These are phyloP conservation scores for Ligustrum vulgare DNA, from an alignment of 257 asterid genomes.

Conservation along the genomic window DNA sequence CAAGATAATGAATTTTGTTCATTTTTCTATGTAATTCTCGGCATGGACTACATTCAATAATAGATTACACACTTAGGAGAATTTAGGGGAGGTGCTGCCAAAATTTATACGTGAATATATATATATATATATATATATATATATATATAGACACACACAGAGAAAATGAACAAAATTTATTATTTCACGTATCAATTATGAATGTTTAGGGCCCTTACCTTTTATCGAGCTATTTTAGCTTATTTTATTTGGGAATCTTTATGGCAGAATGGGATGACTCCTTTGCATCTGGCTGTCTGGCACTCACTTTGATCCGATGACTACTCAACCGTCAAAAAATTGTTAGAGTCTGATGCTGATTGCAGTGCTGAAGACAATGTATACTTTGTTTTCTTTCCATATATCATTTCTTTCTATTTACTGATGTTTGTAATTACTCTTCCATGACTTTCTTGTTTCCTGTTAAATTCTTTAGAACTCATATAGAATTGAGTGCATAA, in stretches of 20 bases:
- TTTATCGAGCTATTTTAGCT: conserved; percentile 7
- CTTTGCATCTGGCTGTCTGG: conserved; percentile 99
- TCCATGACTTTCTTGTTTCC: conserved; percentile 24
- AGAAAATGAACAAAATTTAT: no score
- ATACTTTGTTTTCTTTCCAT: conserved; percentile 17
- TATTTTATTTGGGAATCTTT: conserved; percentile 19
- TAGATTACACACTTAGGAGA: no score
- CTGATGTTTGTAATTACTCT: background rate
- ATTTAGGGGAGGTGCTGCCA: no score
- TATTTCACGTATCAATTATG: no score
- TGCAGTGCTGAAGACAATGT: conserved; percentile 95
- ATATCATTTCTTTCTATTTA: background rate
- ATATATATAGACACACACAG: no score
- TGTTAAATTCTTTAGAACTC: conserved; percentile 21
- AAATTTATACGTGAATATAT: no score
- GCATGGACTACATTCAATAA: no score
- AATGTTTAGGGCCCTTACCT: no score
- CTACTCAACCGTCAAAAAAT: conserved; percentile 72
- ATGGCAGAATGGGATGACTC: conserved; percentile 94
- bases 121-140: no score
- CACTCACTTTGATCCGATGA: conserved; percentile 84
- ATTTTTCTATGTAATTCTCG: no score
- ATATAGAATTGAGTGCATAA: no score
- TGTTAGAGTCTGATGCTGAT: conserved; percentile 77
- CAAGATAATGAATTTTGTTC: no score